Percentiles rank a stretch among this genome's conserved stretches.
Conservation (phyloP, 352 stramenopile genomes). For the Phytopythium litorale region DNA sequence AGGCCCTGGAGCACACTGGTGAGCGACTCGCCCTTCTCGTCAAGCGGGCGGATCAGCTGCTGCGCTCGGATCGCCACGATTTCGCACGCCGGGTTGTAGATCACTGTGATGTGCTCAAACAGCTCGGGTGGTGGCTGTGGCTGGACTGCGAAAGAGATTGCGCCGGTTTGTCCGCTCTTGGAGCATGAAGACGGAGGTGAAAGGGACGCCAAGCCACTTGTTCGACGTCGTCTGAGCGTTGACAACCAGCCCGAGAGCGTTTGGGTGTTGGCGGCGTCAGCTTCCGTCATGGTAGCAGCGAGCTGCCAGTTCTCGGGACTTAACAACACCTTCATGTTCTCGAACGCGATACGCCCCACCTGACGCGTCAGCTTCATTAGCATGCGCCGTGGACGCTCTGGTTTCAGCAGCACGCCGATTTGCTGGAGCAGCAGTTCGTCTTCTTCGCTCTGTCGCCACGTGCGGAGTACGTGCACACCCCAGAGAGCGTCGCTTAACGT, state of each 20-base stretch:
- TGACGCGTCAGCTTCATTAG: slow-evolving; percentile 50
- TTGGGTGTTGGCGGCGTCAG: slow-evolving; percentile 7
- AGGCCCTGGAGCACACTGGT: slow-evolving; percentile 29
- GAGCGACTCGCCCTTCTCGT: slow-evolving; percentile 21
- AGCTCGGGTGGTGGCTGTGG: slow-evolving; percentile 16
- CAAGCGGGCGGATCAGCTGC: slow-evolving; percentile 47
- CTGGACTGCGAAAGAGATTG: background rate
- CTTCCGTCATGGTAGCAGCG: slow-evolving; percentile 23
- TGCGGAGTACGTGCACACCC: slow-evolving; percentile 38
- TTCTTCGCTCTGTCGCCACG: slow-evolving; percentile 30
- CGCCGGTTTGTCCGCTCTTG: background rate
- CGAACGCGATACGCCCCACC: slow-evolving; percentile 32
- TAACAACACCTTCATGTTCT: slow-evolving; percentile 52
- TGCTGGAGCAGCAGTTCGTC: slow-evolving; percentile 34
- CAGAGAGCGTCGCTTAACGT: slow-evolving; percentile 37
- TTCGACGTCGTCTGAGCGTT: background rate
- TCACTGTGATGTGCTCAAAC: slow-evolving; percentile 50
- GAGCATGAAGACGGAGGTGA: background rate
- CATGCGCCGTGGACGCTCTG: slow-evolving; percentile 38
- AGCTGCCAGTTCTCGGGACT: slow-evolving; percentile 51
- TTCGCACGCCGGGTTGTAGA: slow-evolving; percentile 36
- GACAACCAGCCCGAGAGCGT: slow-evolving; percentile 14
- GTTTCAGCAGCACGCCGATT: slow-evolving; percentile 36
- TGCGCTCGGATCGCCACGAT: slow-evolving; percentile 51
- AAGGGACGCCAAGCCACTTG: background rate